Conservation (phyloP, 345 rosid species). For the Carallia pectinifolia region DNA sequence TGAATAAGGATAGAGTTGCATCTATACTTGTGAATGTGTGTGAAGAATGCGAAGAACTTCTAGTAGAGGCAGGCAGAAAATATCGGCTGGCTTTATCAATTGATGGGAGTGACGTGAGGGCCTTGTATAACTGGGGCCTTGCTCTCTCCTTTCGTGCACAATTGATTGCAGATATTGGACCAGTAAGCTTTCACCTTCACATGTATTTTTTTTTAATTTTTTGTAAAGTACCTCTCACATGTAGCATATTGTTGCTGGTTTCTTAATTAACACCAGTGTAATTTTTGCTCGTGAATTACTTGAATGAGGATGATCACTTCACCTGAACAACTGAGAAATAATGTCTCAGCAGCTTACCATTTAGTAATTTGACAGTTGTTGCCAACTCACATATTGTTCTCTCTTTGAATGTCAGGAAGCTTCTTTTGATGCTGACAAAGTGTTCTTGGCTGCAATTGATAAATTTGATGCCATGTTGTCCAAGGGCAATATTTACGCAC, state of each 20-base stretch:
- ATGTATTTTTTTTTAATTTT: no score
- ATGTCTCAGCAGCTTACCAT: not conserved
- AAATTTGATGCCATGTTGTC: conserved; percentile 72
- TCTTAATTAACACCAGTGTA: no score
- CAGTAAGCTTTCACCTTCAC: conserved; percentile 38
- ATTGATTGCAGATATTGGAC: conserved; percentile 73
- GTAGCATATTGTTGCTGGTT: not conserved
- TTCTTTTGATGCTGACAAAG: conserved; percentile 67
- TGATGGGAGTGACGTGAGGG: conserved; percentile 60
- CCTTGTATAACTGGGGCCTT: conserved; percentile 75
- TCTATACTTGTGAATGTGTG: conserved; percentile 49
- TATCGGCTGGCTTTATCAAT: conserved; percentile 60
- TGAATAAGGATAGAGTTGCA: conserved; percentile 39
- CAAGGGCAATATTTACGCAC: conserved; percentile 54
- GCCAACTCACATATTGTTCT: not conserved
- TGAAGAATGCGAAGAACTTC: conserved; percentile 70
- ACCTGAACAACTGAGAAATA: not conserved
- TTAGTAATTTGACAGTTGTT: not conserved
- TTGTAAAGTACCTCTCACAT: not conserved
- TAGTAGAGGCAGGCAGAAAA: conserved; percentile 63
- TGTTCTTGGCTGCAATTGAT: conserved; percentile 72
- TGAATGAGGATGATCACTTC: not conserved
- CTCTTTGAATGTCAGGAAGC: conserved; percentile 49
- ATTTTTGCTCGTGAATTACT: not conserved
- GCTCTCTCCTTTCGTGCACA: conserved; percentile 74